These are phyloP conservation scores for Nicotiana benthamiana DNA, from an alignment of 257 asterid genomes.

Conservation along the genomic window DNA sequence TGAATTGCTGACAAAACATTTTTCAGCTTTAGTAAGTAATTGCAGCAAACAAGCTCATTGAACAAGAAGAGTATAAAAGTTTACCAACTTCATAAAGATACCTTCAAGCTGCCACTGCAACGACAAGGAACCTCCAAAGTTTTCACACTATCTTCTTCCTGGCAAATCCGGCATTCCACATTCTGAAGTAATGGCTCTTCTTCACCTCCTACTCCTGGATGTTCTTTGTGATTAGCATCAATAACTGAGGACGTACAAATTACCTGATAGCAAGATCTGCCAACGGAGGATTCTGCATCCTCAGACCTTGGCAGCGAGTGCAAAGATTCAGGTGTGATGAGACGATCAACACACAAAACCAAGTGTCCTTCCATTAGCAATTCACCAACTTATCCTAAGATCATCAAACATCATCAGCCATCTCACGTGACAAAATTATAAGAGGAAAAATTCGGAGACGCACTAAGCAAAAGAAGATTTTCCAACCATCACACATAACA, in stretches of 20 bases:
- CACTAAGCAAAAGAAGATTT: background rate
- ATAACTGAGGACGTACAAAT: constrained; percentile 18
- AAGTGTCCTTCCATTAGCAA: constrained; percentile 34
- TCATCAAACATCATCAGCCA: background rate
- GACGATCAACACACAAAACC: constrained; percentile 28
- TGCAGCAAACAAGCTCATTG: background rate
- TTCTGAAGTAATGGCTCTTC: constrained; percentile 30
- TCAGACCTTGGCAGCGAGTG: constrained; percentile 17
- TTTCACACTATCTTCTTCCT: constrained; percentile 35
- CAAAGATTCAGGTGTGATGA: constrained; percentile 16
- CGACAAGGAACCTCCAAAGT: constrained; percentile 40
- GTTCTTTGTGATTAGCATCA: constrained; percentile 15
- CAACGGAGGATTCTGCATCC: constrained; percentile 11
- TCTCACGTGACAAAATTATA: background rate
- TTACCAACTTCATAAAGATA: constrained; percentile 11
- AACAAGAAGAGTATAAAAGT: background rate
- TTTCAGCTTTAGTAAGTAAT: background rate
- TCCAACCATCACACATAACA: background rate
- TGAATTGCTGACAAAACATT: background rate
- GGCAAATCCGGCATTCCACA: constrained; percentile 47
- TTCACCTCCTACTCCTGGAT: constrained; percentile 22
- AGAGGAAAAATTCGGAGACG: background rate
- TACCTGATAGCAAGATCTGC: constrained; percentile 14
- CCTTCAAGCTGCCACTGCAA: constrained; percentile 49
- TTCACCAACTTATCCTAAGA: constrained; percentile 1